Evolutionary conservation across 495 filamentous ascomycete genomes (phyloP), one percentile per base, ranked within the genome.

Genomic region (Tuber calosporum): DNA sequence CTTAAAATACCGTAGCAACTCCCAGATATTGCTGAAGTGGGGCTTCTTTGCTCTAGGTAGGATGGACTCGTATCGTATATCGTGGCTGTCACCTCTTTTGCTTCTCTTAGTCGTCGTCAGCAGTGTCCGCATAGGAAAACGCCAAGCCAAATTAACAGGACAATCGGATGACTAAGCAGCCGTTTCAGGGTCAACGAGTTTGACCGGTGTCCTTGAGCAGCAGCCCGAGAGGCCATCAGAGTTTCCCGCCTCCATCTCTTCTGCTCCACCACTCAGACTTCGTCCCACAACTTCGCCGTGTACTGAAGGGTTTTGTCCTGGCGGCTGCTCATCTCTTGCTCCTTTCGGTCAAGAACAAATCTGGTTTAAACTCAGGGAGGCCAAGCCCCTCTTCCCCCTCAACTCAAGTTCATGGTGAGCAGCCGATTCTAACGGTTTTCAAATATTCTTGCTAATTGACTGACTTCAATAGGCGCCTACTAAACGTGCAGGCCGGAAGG

Each of bases 401-500:
- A 13, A 17, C n/a, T 13, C 3, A 1, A 30, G n/a, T 15, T 30
- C 53, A 62, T 62, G 53, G 53, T 62, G 9, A 30, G 53, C 2
- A 62, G 53, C 13, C 9, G 53, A 30, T 62, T 30, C 53, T 62
- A 62, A 30, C 53, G 53, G 53, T 26, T 30, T 62, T 62, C 53
- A 6, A 30, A 3, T 26, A 11, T 15, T 5, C 26, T 62, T 30
- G n/a, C 53, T 30, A 62, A 62, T 62, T 30, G 53, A 62, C 53
- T 17, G 53, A 30, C n/a, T 30, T 62, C 17, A 30, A 62, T 77
- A 82, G 80, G 80, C 72, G 53, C 66, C 73, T 41, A 82, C 80
- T 13, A 82, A 82, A 73, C 80, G 80, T 69, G 88, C 89, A 34
- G 88, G 89, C 72, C 87, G 89, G 77, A 90, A 88, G 81, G 90